Evolutionary conservation across 1,284 basidiomycete genomes (phyloP), one percentile per base, ranked within the genome.

Genomic region (Golubevia sp.): DNA sequence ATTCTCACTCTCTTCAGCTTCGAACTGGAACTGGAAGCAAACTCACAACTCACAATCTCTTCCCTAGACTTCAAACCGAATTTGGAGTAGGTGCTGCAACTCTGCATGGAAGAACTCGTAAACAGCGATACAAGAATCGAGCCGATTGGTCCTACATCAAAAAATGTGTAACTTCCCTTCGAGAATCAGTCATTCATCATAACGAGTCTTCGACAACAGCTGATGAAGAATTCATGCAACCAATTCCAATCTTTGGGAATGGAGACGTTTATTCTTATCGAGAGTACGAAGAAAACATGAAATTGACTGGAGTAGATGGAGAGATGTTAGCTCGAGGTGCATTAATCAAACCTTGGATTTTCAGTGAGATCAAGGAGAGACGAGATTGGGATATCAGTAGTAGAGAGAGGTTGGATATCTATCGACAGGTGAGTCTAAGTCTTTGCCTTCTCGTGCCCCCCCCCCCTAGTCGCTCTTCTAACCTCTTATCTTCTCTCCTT

Each of bases 281-380:
- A 67, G 91, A 90, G 63, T 95, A 95, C 82, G 91, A 92, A 88
- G 86, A 89, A 48, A 89, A 90, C 65, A 88, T 94, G 57, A 90
- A 93, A 61, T 82, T 86, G 7, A 90, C 89, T 21, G 91, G 91
- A 11, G 94, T 97, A 0, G 95, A 98, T 79, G 95, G 95, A 3
- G 88, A 97, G 58, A 98, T 98, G 96, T 88, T 98, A 49, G 96
- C 91, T 0, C 88, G 96, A 25, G 96, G 96, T 0, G 96, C 94
- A 0, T 86, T 98, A 62, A 97, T 98, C 85, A 98, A 98, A 75
- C 87, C 84, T 2, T 85, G 84, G 84, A 66, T 85, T 23, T 97
- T 97, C 84, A 97, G 94, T 1, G 96, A 99, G 85, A 90, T 98
- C 81, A 92, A 94, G 79, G 95, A 98, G 80, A 87, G 87, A 0